Base-by-base conservation (phyloP, 805 yeast genomes). In the Suhomyces faveliae region DNA sequence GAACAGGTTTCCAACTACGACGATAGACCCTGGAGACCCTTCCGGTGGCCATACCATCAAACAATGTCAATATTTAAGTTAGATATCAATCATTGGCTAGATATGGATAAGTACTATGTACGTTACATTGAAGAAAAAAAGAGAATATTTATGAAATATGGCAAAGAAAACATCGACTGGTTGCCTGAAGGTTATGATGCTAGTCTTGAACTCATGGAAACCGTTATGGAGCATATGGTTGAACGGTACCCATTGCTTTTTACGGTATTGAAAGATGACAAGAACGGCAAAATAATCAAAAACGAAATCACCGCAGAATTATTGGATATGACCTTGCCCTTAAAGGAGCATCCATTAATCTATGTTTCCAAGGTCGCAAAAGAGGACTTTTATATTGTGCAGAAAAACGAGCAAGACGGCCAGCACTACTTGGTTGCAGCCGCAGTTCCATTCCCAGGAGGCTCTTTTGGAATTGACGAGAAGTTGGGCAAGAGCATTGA, bases 11-110 rank as follows among this genome's bases (percentile, higher is more conserved):
- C 70, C 52, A 76, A 74, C 20, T 82, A 83, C 58, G 88, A 85
- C 55, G 90, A 83, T 56, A 72, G 90, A 60, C 89, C 90, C 10
- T 85, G 90, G 90, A 73, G 90, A 66, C 89, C 89, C 7, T 85
- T 85, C 67, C 71, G 90, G 58, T 83, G 87, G 84, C 90, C 90
- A 23, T 85, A 85, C 59, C 89, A 84, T 63, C 90, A 85, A 64
- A 85, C 89, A 1, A 85, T 85, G 90, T 78, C 85, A 12, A 83
- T 85, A 42, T 84, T 76, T 69, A 82, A 80, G 60, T 71, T 85
- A n/a, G 87, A 84, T 59, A 71, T 83, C 30, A 84, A 84, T 62
- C 86, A 85, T 65, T 85, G 90, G 90, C 66, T 85, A 53, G 89
- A 85, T 57, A 85, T 85, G 89, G 90, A 85, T 62, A 84, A 83